Conservation (phyloP, 208 protist species). For the Crithidia brevicula region DNA sequence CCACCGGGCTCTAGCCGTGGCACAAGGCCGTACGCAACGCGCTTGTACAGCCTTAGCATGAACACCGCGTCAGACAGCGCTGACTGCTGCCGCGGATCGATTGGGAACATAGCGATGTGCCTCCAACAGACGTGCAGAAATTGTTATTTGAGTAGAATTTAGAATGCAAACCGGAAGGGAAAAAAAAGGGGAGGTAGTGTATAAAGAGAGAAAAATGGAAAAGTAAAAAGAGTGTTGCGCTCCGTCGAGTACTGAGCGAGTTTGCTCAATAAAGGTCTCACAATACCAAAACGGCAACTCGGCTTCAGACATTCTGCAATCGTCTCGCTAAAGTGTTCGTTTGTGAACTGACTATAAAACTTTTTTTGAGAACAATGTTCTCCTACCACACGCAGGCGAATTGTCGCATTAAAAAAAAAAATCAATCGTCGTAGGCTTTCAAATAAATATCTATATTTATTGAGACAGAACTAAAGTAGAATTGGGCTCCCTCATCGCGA, state of each 20-base stretch:
- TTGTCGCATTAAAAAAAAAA: too few relatives aligned
- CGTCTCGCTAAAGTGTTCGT: too few relatives aligned
- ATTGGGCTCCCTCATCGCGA: too few relatives aligned
- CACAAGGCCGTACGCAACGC: slow-evolving; percentile 42
- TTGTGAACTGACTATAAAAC: too few relatives aligned
- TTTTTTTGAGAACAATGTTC: too few relatives aligned
- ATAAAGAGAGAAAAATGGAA: not conserved
- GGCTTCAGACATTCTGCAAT: too few relatives aligned
- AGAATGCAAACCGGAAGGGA: not conserved
- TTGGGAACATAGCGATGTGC: not conserved
- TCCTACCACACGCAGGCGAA: too few relatives aligned
- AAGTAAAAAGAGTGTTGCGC: slow-evolving; percentile 5
- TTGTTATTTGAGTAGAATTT: not conserved
- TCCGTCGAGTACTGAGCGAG: not conserved
- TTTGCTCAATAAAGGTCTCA: not conserved
- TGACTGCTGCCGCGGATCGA: slow-evolving; percentile 14
- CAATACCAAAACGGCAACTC: not conserved
- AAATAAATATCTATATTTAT: too few relatives aligned
- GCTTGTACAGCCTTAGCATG: slow-evolving; percentile 55
- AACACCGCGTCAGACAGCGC: slow-evolving; percentile 48
- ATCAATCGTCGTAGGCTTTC: too few relatives aligned
- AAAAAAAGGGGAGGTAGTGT: not conserved
- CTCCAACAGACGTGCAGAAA: too few relatives aligned
- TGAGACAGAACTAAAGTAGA: too few relatives aligned
- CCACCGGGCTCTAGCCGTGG: slow-evolving; percentile 14